Evolutionary conservation across 2,329 filamentous ascomycete genomes (phyloP).

Genomic region (Alternaria tenuissima): DNA sequence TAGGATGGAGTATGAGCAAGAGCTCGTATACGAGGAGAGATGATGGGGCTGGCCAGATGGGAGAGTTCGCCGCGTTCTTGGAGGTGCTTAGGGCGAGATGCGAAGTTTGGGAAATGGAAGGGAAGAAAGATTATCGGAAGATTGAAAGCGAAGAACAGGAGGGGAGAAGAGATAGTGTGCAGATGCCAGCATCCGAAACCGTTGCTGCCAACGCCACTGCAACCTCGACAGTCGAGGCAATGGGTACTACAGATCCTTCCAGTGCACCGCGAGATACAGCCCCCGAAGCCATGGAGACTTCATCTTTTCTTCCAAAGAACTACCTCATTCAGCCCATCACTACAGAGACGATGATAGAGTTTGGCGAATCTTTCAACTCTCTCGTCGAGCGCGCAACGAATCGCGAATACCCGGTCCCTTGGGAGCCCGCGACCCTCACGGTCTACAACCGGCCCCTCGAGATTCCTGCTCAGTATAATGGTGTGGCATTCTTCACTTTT

Average conservation of each 20-base stretch:
- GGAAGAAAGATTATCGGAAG: slow-evolving; percentile 73
- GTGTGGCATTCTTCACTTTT: slow-evolving; percentile 73
- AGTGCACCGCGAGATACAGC: neutral
- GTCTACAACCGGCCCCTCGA: slow-evolving; percentile 71
- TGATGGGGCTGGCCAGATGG: slow-evolving; percentile 57
- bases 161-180: slow-evolving; percentile 5
- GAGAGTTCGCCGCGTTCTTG: slow-evolving; percentile 79
- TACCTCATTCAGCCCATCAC: slow-evolving; percentile 45
- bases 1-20: slow-evolving; percentile 57
- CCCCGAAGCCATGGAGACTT: neutral
- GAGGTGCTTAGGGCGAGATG: slow-evolving; percentile 79
- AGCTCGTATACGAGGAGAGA: slow-evolving; percentile 55
- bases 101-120: slow-evolving; percentile 86
- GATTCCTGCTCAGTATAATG: slow-evolving; percentile 66
- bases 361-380: slow-evolving; percentile 33
- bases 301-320: slow-evolving; percentile 39
- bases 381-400: slow-evolving; percentile 31
- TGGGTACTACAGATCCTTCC: neutral
- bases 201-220: neutral
- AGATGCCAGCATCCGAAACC: neutral
- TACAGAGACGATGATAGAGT: slow-evolving; percentile 28
- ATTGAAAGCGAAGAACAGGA: slow-evolving; percentile 44
- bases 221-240: neutral
- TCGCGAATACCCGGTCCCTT: slow-evolving; percentile 51
- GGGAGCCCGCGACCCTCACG: slow-evolving; percentile 56